These are phyloP conservation scores for Hura crepitans DNA, from an alignment of 441 rosid genomes.

Conservation along the genomic window DNA sequence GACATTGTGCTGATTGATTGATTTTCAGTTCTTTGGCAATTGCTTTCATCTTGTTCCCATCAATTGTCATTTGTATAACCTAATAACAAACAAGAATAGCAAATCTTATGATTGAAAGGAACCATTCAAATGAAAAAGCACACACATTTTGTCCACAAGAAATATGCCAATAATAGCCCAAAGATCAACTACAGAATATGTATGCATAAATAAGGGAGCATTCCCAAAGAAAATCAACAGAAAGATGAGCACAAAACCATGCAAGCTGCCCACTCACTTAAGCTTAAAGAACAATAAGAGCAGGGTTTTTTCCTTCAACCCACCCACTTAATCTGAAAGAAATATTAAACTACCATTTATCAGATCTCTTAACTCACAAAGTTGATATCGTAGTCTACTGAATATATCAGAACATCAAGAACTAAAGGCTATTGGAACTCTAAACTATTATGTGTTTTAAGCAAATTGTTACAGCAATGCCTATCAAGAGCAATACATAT, in stretches of 20 bases:
- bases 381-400: not conserved
- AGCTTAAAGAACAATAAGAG: not conserved
- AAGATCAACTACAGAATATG: too few species aligned
- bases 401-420: not conserved
- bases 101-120: conserved; percentile 13
- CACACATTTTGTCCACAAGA: not conserved
- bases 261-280: not conserved
- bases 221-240: not conserved
- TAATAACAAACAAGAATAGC: conserved; percentile 24
- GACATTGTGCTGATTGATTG: conserved; percentile 81
- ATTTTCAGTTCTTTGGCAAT: conserved; percentile 85
- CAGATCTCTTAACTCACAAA: not conserved
- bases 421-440: not conserved
- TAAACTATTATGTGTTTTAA: not conserved
- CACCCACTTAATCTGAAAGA: conserved; percentile 4
- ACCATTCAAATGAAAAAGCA: conserved; percentile 2
- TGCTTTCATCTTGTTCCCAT: conserved; percentile 64
- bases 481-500: not conserved
- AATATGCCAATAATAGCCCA: not conserved
- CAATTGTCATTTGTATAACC: conserved; percentile 83
- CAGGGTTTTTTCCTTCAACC: conserved; percentile 2
- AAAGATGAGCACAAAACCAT: conserved; percentile 8
- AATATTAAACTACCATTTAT: not conserved
- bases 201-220: not conserved
- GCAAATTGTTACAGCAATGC: not conserved